Base-by-base conservation (phyloP, 1,139 yeast species). In the Suhomyces anneliseae region DNA sequence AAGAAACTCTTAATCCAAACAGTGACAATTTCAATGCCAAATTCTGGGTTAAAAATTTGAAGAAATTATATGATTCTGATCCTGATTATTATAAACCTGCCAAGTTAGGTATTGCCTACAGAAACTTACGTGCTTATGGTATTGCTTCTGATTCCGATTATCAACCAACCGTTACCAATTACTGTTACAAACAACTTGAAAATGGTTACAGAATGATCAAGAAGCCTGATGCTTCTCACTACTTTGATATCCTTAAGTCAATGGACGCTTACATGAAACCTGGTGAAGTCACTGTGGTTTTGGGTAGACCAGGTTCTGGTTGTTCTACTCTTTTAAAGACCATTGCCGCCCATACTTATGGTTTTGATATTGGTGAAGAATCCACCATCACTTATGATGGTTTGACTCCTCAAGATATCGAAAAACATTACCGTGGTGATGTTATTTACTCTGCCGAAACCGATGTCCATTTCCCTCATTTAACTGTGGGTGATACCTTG, bases 271-370 rank as follows among this genome's bases (percentile, higher is more conserved):
- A 83, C 7, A 70, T 85, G 52, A 69, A 72, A 39, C 87, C 93
- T 0, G 92, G 95, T 46, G 88, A 86, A 57, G 72, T 87, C 45
- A 79, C 88, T 6, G 89, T 87, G 42, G 95, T 87, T 1, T 68
- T 87, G 36, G 95, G 95, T 38, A 79, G 92, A 62, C 95, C 95
- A 0, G 95, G 95, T 59, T 81, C 92, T 27, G 96, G 96, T 49
- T 88, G 95, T 66, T 79, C 95, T 2, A 87, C 96, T 1, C 76
- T 87, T 44, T 68, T 88, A 57, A 87, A 86, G 58, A 78, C 93
- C 0, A 76, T 87, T 50, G 79, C 92, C 8, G 67, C 86, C 34
- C 82, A 83, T 53, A 85, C 92, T 5, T 82, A 85, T 61, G 95
- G 95, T 42, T 87, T 86, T 62, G 68, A 80, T 38, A 59, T 87